Conservation (phyloP, 371 early-diverging fungal genomes). For the Caulochytrium protostelioides region DNA sequence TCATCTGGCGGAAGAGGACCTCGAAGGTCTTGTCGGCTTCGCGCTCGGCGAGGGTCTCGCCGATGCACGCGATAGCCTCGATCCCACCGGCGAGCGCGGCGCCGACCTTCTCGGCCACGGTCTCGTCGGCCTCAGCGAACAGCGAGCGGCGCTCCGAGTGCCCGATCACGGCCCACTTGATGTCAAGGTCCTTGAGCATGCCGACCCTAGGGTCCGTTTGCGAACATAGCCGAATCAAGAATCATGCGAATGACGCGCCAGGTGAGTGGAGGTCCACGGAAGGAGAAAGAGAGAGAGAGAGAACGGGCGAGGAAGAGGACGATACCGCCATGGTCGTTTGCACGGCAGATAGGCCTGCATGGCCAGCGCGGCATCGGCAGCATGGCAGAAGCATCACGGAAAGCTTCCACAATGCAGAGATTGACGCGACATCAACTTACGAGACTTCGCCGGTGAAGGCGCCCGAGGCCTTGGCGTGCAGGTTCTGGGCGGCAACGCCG, state of each 20-base stretch:
- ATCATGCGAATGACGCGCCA: not conserved
- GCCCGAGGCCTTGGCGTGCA: slow-evolving; percentile 63
- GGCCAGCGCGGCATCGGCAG: too few species aligned
- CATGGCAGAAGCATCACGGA: too few species aligned
- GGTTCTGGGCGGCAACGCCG: slow-evolving; percentile 92
- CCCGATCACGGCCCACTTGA: slow-evolving; percentile 92
- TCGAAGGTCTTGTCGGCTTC: slow-evolving; percentile 63
- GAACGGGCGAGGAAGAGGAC: too few species aligned
- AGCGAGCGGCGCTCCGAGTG: slow-evolving; percentile 97
- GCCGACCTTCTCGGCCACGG: slow-evolving; percentile 69
- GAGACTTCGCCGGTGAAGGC: slow-evolving; percentile 97
- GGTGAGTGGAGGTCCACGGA: not conserved
- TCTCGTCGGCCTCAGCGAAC: slow-evolving; percentile 73
- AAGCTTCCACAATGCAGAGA: not conserved
- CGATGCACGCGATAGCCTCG: slow-evolving; percentile 90
- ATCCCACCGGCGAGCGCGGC: slow-evolving; percentile 71
- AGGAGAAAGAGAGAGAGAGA: not conserved
- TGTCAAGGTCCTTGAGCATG: slow-evolving; percentile 84
- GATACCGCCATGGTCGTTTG: too few species aligned
- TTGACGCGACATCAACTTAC: slow-evolving; percentile 16
- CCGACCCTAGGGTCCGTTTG: too few species aligned
- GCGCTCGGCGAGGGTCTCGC: slow-evolving; percentile 90
- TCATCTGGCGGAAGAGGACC: slow-evolving; percentile 76
- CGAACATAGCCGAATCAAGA: not conserved
- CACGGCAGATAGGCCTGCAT: too few species aligned